Percentiles rank a stretch among this genome's conserved stretches.
Evolutionary conservation across 73 alveolate species (phyloP).

Genomic region (Tetrahymena elliotti): DNA sequence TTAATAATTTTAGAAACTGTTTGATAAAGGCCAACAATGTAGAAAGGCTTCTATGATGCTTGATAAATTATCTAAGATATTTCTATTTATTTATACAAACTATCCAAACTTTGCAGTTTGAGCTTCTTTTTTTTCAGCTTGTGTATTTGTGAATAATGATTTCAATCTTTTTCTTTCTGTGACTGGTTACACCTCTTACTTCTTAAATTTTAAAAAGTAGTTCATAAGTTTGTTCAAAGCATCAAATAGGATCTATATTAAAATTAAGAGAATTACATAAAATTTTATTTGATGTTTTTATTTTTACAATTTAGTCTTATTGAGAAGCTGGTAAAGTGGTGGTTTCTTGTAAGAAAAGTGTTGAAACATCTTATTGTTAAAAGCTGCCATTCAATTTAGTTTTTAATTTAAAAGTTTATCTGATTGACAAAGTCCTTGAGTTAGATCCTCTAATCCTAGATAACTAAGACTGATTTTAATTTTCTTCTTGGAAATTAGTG

Average conservation of each 20-base stretch:
- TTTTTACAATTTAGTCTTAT: neutral
- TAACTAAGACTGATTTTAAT: neutral
- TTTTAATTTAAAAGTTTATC: neutral
- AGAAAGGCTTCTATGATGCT: neutral
- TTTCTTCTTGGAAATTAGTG: neutral
- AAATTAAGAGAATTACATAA: neutral
- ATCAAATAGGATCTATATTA: neutral
- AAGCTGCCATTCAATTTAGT: neutral
- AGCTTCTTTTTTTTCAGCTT: neutral
- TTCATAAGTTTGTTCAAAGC: neutral
- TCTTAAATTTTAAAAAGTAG: neutral
- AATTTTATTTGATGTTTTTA: neutral
- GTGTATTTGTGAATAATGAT: neutral
- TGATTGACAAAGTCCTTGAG: neutral
- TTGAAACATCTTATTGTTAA: neutral
- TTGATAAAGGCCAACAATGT: neutral
- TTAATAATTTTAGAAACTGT: neutral
- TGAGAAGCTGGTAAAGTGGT: neutral
- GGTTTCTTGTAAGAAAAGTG: neutral
- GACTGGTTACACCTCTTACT: neutral
- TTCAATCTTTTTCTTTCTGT: neutral
- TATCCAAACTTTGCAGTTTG: neutral
- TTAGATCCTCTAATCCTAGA: neutral
- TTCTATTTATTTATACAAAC: neutral
- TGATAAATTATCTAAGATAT: neutral